phyloP scores from a whole-genome alignment of 1,139 yeast genomes.

The Geotrichum phurueaensis region DNA sequence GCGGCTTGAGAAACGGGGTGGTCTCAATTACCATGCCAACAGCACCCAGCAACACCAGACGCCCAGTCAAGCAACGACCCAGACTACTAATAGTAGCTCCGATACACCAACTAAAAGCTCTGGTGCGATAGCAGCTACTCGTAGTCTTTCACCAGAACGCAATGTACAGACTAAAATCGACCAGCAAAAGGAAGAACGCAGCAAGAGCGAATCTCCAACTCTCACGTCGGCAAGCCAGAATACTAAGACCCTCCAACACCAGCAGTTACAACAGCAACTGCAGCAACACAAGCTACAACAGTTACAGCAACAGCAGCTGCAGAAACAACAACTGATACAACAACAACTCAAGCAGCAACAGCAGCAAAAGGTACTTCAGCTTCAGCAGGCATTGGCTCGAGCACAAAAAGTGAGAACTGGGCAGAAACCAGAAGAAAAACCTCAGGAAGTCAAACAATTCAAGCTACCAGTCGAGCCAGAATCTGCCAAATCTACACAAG shows the following conservation, averaged over 20 bases:
- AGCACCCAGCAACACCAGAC: neutral
- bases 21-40: neutral
- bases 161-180: neutral
- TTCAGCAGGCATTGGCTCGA: neutral
- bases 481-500: neutral
- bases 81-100: neutral
- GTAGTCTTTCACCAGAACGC: neutral
- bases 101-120: neutral
- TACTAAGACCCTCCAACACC: conserved; percentile 22
- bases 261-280: conserved; percentile 23
- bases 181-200: neutral
- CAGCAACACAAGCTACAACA: conserved; percentile 22
- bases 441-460: neutral
- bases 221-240: conserved; percentile 3
- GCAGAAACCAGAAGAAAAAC: neutral
- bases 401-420: neutral
- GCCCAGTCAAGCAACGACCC: neutral
- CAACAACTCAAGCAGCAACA: neutral
- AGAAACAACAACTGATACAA: conserved; percentile 2
- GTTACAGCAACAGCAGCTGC: conserved; percentile 21
- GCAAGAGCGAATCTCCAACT: neutral
- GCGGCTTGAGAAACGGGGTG: conserved; percentile 2
- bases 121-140: neutral
- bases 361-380: neutral
- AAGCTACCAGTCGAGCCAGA: neutral